A percentile compares a stretch with the other conserved stretches of the same genome.
These are phyloP conservation scores for Alternaria ethzedia DNA, from an alignment of 2,329 filamentous ascomycete genomes.

Conservation along the genomic window DNA sequence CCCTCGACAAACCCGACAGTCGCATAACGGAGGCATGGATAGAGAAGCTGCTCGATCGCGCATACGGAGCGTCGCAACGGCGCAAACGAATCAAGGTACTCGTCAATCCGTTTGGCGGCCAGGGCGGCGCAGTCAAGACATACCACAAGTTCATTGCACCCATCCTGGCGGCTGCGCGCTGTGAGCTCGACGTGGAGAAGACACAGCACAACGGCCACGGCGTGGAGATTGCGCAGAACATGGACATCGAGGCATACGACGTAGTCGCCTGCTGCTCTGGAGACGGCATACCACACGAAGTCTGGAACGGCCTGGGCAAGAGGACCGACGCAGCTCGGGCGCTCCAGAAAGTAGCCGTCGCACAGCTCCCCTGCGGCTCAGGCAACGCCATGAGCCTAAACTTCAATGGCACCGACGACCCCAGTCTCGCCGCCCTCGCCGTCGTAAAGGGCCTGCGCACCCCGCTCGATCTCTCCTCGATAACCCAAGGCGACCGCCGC, in stretches of 20 bases:
- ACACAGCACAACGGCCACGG: slow-evolving; percentile 80
- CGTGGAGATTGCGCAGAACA: slow-evolving; percentile 72
- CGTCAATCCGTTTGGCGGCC: slow-evolving; percentile 89
- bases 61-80: slow-evolving; percentile 73
- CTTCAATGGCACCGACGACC: slow-evolving; percentile 78
- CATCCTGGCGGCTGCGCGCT: slow-evolving; percentile 80
- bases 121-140: slow-evolving; percentile 74
- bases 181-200: slow-evolving; percentile 73
- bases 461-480: slow-evolving; percentile 81
- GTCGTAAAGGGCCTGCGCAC: slow-evolving; percentile 89
- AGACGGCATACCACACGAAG: slow-evolving; percentile 89
- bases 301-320: slow-evolving; percentile 89
- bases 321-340: slow-evolving; percentile 77
- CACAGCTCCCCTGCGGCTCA: slow-evolving; percentile 88
- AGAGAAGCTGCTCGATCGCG: slow-evolving; percentile 67
- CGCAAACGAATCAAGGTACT: slow-evolving; percentile 84
- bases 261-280: slow-evolving; percentile 88
- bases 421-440: slow-evolving; percentile 77
- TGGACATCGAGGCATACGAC: slow-evolving; percentile 83
- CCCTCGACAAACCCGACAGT: slow-evolving; percentile 60
- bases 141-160: slow-evolving; percentile 80
- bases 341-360: slow-evolving; percentile 77
- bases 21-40: slow-evolving; percentile 66
- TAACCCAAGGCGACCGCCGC: slow-evolving; percentile 79
- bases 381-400: slow-evolving; percentile 95